Conservation (phyloP, 1,284 basidiomycete species). For the Moesziomyces antarcticus region DNA sequence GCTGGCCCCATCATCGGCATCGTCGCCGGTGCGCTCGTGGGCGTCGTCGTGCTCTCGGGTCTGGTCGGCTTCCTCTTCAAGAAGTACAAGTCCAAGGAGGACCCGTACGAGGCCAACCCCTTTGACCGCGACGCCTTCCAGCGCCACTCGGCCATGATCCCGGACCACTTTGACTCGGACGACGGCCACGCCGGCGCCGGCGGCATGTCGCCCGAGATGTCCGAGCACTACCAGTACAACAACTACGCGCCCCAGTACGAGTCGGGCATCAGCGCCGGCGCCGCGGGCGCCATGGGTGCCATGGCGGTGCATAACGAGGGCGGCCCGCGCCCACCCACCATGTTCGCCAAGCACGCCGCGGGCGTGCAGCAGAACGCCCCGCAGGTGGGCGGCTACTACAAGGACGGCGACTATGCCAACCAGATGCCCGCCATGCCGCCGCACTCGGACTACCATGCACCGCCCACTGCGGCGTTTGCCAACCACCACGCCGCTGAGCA, state of each 20-base stretch:
- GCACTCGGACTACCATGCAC: constrained; percentile 32
- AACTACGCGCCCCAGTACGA: constrained; percentile 42
- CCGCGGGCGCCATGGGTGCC: constrained; percentile 45
- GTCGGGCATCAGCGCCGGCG: constrained; percentile 43
- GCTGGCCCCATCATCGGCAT: constrained; percentile 68
- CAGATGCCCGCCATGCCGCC: constrained; percentile 21
- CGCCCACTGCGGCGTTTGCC: constrained; percentile 40
- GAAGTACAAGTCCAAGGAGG: constrained; percentile 56
- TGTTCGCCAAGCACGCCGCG: constrained; percentile 65
- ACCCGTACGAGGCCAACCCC: constrained; percentile 65
- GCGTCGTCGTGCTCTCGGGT: constrained; percentile 65
- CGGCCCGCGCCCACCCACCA: constrained; percentile 67
- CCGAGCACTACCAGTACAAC: constrained; percentile 52
- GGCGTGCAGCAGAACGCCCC: constrained; percentile 39
- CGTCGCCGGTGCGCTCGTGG: constrained; percentile 67
- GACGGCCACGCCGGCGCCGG: constrained; percentile 40
- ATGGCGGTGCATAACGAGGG: constrained; percentile 61
- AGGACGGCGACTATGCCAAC: constrained; percentile 30
- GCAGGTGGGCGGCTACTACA: constrained; percentile 54
- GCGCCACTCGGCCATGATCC: constrained; percentile 65
- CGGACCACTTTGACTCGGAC: constrained; percentile 62
- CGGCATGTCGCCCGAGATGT: constrained; percentile 44
- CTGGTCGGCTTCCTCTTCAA: constrained; percentile 66
- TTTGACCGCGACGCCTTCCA: constrained; percentile 67
- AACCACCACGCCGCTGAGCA: constrained; percentile 17